Evolutionary conservation across 2,329 filamentous ascomycete genomes (phyloP).

Genomic region (Fusarium pininemorale): DNA sequence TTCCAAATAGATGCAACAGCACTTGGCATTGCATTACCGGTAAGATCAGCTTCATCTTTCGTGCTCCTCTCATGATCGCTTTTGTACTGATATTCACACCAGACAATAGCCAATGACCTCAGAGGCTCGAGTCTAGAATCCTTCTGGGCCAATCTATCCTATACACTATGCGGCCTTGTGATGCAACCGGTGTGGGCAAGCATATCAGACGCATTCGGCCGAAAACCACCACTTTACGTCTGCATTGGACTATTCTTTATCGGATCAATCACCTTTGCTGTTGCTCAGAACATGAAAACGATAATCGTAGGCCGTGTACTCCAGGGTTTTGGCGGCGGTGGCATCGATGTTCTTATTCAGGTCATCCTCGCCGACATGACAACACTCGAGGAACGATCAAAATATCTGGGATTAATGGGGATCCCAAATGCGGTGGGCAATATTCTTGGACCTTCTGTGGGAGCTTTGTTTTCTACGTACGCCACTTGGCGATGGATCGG

Average conservation of each 20-base stretch:
- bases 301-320: constrained; percentile 11
- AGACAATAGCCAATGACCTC: constrained; percentile 19
- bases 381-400: not conserved
- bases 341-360: constrained; percentile 7
- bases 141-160: constrained; percentile 11
- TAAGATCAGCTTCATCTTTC: not conserved
- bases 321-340: constrained; percentile 11
- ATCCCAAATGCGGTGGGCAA: constrained; percentile 9
- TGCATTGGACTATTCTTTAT: constrained; percentile 5
- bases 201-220: constrained; percentile 15
- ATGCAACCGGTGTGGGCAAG: constrained; percentile 19
- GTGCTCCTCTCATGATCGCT: not conserved
- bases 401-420: constrained; percentile 5
- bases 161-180: constrained; percentile 12
- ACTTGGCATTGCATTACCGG: constrained; percentile 11
- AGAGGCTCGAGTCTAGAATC: constrained; percentile 13
- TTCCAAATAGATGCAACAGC: constrained; percentile 19
- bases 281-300: constrained; percentile 6
- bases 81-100: not conserved
- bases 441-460: constrained; percentile 1
- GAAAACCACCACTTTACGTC: constrained; percentile 5
- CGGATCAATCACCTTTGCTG: constrained; percentile 6
- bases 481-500: constrained; percentile 17
- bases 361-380: constrained; percentile 19
- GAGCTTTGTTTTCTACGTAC: not conserved